These are phyloP conservation scores for Paramecium sonneborni DNA, from an alignment of 73 alveolate genomes.

Conservation along the genomic window DNA sequence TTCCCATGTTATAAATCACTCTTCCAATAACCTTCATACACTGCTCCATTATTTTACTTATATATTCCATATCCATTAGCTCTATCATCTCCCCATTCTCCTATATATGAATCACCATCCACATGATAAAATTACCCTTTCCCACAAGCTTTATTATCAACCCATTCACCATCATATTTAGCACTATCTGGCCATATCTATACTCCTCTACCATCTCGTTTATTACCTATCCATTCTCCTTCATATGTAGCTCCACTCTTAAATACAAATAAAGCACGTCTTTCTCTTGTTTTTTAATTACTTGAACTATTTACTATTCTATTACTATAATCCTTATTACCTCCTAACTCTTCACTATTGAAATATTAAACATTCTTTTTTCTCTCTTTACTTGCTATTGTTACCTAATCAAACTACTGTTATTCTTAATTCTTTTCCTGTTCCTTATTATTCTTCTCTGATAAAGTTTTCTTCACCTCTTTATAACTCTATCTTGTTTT, in stretches of 20 bases:
- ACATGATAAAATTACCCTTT: conserved; percentile 83
- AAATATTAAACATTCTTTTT: neutral
- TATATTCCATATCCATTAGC: conserved; percentile 91
- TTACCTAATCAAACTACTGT: neutral
- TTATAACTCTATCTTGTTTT: neutral
- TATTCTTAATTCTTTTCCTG: neutral
- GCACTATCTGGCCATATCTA: conserved; percentile 95
- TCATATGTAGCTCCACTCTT: conserved; percentile 79
- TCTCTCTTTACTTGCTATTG: conserved; percentile 39
- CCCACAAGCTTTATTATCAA: conserved; percentile 86
- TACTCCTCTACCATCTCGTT: conserved; percentile 91
- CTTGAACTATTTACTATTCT: neutral
- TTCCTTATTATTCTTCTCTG: neutral
- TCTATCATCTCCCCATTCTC: conserved; percentile 86
- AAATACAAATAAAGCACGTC: conserved; percentile 65
- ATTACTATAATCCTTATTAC: neutral
- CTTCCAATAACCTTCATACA: conserved; percentile 85
- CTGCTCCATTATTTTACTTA: conserved; percentile 82
- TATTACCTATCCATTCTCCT: conserved; percentile 80
- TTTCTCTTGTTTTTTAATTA: conserved; percentile 25
- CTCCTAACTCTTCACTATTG: conserved; percentile 18
- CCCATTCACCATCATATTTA: conserved; percentile 83
- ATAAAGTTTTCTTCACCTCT: neutral
- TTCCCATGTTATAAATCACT: conserved; percentile 79
- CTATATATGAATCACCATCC: conserved; percentile 81